Evolutionary conservation across 495 filamentous ascomycete genomes (phyloP).

Genomic region (Podospora pseudopauciseta): DNA sequence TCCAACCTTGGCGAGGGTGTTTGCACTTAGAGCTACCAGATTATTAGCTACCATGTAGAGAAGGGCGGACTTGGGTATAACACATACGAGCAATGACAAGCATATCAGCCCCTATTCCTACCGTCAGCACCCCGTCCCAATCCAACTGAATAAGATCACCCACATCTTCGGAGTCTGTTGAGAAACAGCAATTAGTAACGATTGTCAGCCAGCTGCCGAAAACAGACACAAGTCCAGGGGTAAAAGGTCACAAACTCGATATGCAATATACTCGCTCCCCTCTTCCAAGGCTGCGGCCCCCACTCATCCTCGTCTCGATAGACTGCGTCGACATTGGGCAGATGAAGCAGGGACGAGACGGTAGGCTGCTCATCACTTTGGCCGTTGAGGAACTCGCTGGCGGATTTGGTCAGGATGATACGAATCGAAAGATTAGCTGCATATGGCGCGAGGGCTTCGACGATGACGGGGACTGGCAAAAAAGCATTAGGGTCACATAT

Average conservation of each 20-base stretch:
- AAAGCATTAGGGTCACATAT: background rate
- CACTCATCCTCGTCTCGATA: slow-evolving; percentile 81
- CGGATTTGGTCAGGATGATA: slow-evolving; percentile 68
- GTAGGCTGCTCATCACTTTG: slow-evolving; percentile 68
- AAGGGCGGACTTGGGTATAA: background rate
- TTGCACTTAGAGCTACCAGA: slow-evolving; percentile 50
- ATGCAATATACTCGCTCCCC: slow-evolving; percentile 69
- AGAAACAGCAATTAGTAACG: background rate
- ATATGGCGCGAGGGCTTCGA: slow-evolving; percentile 54
- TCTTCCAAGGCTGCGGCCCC: slow-evolving; percentile 62
- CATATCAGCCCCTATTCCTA: slow-evolving; percentile 59
- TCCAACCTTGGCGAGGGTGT: slow-evolving; percentile 68
- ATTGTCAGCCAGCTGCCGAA: slow-evolving; percentile 1
- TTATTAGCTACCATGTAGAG: background rate
- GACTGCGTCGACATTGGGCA: slow-evolving; percentile 64
- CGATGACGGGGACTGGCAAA: slow-evolving; percentile 60
- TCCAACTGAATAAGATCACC: background rate
- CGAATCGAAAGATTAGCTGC: slow-evolving; percentile 65
- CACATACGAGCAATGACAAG: slow-evolving; percentile 74
- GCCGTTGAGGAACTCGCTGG: slow-evolving; percentile 64
- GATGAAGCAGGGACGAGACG: slow-evolving; percentile 45
- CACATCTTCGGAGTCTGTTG: slow-evolving; percentile 26
- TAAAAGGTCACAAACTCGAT: slow-evolving; percentile 65
- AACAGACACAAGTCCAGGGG: background rate
- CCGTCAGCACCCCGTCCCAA: background rate